Evolutionary conservation across 257 asterid species (phyloP).

Genomic region (Solanum commersonii): DNA sequence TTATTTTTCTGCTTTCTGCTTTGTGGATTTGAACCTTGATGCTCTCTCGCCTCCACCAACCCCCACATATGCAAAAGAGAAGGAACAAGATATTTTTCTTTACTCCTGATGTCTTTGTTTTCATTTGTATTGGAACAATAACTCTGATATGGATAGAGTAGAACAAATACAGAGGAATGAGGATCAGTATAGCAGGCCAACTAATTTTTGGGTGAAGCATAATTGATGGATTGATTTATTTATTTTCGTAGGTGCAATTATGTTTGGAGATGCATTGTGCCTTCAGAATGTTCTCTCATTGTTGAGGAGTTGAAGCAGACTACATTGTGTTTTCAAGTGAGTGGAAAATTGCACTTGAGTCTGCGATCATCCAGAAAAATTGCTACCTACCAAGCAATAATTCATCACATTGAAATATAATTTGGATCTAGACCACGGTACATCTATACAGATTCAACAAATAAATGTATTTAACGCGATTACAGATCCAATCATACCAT

Average conservation of each 20-base stretch:
- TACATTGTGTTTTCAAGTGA: conserved; percentile 86
- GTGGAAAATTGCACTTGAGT: conserved; percentile 5
- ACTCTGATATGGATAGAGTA: background rate
- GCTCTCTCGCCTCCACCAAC: background rate
- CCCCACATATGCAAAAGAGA: background rate
- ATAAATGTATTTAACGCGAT: background rate
- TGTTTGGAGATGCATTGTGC: conserved; percentile 89
- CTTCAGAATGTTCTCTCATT: conserved; percentile 81
- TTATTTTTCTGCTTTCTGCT: background rate
- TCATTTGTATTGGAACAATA: background rate
- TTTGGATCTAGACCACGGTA: background rate
- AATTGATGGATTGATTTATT: background rate
- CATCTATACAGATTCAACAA: background rate
- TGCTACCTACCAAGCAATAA: background rate
- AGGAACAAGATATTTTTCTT: background rate
- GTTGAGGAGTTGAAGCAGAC: conserved; percentile 86
- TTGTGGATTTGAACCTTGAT: background rate
- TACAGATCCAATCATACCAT: background rate
- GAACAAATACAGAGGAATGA: background rate
- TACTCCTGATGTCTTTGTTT: background rate
- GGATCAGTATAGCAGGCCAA: background rate
- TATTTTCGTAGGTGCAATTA: conserved; percentile 56
- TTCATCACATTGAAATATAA: background rate
- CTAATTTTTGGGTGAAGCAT: background rate
- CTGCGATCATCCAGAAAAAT: no score